Conservation (phyloP, 2,329 filamentous ascomycete species). For the Alternaria gaisen region DNA sequence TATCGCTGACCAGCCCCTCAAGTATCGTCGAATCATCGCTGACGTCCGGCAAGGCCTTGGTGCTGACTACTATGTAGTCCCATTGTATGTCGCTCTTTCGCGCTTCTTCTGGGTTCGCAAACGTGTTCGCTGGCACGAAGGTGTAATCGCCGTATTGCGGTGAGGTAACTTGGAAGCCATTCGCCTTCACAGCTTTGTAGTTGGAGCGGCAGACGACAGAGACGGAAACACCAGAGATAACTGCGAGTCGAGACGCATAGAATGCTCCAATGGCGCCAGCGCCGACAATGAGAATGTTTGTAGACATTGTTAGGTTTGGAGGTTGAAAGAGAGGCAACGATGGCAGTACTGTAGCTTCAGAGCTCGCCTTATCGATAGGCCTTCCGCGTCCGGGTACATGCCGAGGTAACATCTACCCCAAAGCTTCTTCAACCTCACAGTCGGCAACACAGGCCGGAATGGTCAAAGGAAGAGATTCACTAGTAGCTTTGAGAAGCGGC, state of each 20-base stretch:
- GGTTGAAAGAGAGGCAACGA: not conserved
- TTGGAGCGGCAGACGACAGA: slow-evolving; percentile 79
- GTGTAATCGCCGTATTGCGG: slow-evolving; percentile 72
- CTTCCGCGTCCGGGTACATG: slow-evolving; percentile 17
- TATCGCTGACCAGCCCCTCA: slow-evolving; percentile 64
- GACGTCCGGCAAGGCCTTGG: slow-evolving; percentile 74
- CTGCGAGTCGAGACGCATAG: slow-evolving; percentile 73
- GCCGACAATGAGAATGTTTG: slow-evolving; percentile 72
- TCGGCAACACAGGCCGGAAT: not conserved
- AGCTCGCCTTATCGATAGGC: slow-evolving; percentile 1
- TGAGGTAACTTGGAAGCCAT: slow-evolving; percentile 71
- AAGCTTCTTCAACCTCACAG: not conserved
- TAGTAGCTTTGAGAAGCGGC: not conserved
- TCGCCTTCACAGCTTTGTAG: slow-evolving; percentile 68
- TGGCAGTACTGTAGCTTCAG: slow-evolving; percentile 1
- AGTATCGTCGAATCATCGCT: slow-evolving; percentile 69
- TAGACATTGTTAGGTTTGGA: slow-evolving; percentile 35
- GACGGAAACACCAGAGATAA: slow-evolving; percentile 65
- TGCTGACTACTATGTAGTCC: slow-evolving; percentile 75
- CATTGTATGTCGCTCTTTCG: slow-evolving; percentile 57
- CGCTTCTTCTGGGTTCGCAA: slow-evolving; percentile 68
- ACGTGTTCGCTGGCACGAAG: slow-evolving; percentile 70
- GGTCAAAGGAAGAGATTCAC: not conserved
- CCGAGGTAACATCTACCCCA: not conserved
- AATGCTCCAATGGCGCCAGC: slow-evolving; percentile 77